Conservation (phyloP, 2,329 filamentous ascomycete genomes). For the Aspergillus nomiae region DNA sequence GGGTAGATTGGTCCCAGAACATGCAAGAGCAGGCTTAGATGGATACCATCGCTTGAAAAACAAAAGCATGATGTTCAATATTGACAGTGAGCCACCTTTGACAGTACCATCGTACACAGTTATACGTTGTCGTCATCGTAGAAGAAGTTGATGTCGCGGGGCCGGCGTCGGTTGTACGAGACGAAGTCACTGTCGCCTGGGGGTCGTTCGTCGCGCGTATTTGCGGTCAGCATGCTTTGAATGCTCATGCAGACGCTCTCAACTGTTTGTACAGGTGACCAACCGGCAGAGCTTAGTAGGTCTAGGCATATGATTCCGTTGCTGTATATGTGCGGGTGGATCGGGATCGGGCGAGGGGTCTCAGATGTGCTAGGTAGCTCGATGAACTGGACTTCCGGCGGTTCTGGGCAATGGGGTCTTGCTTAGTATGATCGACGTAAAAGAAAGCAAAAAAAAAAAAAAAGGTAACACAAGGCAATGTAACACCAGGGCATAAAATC, state of each 20-base stretch:
- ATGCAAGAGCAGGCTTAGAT: not conserved
- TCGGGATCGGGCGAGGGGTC: conserved; percentile 68
- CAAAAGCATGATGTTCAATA: not conserved
- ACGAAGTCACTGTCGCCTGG: conserved; percentile 91
- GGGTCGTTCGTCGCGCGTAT: conserved; percentile 86
- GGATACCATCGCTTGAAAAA: not conserved
- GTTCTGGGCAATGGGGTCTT: conserved; percentile 59
- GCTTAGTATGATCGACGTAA: conserved; percentile 12
- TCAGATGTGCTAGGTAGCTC: conserved; percentile 50
- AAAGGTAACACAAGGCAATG: not conserved
- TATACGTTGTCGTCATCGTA: conserved; percentile 87
- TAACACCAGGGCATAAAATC: not conserved
- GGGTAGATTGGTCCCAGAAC: not conserved
- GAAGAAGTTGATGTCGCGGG: conserved; percentile 87
- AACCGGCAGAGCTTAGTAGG: conserved; percentile 81
- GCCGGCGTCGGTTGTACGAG: conserved; percentile 72
- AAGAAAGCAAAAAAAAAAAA: not conserved
- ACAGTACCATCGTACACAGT: conserved; percentile 1
- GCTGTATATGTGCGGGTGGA: conserved; percentile 96
- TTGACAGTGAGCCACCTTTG: not conserved
- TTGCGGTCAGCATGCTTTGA: conserved; percentile 97
- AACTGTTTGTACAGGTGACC: conserved; percentile 96
- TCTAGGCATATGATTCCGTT: conserved; percentile 99
- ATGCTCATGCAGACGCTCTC: conserved; percentile 97
- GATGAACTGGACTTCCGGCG: conserved; percentile 90